phyloP scores from a whole-genome alignment of 352 stramenopile genomes.

The Phytophthora tubulina region DNA sequence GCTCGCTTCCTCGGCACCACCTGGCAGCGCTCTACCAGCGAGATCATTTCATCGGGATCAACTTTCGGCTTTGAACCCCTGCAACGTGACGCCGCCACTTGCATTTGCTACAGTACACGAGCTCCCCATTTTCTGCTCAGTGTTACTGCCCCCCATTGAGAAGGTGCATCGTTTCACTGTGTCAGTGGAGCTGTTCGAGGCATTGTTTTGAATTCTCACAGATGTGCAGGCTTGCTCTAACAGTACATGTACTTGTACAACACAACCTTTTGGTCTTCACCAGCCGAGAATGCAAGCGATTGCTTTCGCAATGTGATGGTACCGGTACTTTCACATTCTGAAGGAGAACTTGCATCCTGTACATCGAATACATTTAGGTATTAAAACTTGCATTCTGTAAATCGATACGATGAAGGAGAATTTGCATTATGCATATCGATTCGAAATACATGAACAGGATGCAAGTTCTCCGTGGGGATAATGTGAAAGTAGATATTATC shows the following conservation, averaged over 20 bases:
- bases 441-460: no score
- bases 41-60: slow-evolving; percentile 22
- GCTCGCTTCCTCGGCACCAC: slow-evolving; percentile 12
- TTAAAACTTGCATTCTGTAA: no score
- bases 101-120: no score
- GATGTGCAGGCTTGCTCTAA: background rate
- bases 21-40: slow-evolving; percentile 21
- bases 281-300: background rate
- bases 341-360: no score
- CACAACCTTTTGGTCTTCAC: background rate
- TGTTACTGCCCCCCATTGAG: slow-evolving; percentile 8
- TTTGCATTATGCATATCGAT: no score
- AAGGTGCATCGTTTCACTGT: slow-evolving; percentile 24
- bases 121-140: slow-evolving; percentile 8
- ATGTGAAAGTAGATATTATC: no score
- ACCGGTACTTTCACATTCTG: background rate
- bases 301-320: background rate
- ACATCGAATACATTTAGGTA: no score
- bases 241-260: background rate
- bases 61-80: slow-evolving; percentile 16
- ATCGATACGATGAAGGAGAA: no score
- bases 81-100: slow-evolving; percentile 13
- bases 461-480: no score
- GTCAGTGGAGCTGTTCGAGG: background rate
- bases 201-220: background rate